phyloP scores from a whole-genome alignment of 345 rosid genomes.

The Pelargonium nanum region DNA sequence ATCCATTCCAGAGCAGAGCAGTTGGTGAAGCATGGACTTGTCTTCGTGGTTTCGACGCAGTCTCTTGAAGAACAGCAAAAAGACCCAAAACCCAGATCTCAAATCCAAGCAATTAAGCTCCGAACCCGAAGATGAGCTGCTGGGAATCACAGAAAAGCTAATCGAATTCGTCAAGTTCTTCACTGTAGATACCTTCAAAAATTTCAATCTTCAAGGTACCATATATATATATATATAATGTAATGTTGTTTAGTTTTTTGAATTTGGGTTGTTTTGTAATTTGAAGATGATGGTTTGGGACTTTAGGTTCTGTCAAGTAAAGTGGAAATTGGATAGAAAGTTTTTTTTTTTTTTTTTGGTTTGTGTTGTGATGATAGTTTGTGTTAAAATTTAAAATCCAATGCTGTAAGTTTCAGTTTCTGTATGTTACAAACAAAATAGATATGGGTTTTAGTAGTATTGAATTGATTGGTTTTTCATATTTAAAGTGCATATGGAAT shows the following conservation, averaged over 20 bases:
- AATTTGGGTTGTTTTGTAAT: background rate
- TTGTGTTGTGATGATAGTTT: background rate
- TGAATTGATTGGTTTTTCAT: background rate
- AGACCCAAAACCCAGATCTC: conserved; percentile 13
- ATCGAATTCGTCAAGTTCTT: conserved; percentile 53
- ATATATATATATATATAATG: no score
- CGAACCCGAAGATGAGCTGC: conserved; percentile 25
- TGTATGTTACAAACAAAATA: no score
- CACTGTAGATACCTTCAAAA: conserved; percentile 65
- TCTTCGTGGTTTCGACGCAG: conserved; percentile 55
- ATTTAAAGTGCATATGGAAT: background rate
- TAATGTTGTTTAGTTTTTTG: background rate
- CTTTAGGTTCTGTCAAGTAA: background rate
- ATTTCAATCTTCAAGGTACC: conserved; percentile 51
- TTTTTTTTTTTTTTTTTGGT: background rate
- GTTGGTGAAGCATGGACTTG: conserved; percentile 28
- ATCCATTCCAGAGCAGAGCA: no score
- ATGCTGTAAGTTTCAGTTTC: background rate
- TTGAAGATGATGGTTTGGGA: background rate
- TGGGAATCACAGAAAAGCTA: conserved; percentile 56
- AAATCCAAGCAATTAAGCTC: conserved; percentile 9
- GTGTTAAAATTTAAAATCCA: background rate
- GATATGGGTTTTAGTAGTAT: background rate
- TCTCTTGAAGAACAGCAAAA: conserved; percentile 19
- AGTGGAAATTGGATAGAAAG: background rate